phyloP scores from a whole-genome alignment of 1,284 basidiomycete species.

The Apiotrichum gracile region DNA sequence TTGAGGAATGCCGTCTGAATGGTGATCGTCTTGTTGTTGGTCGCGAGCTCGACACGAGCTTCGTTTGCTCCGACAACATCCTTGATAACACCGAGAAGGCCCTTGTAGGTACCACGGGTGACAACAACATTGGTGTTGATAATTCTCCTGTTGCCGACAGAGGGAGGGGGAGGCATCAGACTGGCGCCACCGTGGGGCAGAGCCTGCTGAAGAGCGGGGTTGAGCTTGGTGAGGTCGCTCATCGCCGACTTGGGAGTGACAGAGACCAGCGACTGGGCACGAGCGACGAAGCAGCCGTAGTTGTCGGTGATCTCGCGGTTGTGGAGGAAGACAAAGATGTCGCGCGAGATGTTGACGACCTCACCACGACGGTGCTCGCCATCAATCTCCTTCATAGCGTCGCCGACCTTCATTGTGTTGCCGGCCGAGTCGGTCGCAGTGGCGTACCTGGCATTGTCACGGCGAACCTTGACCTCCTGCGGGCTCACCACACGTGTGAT shows the following conservation, averaged over 20 bases:
- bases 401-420: conserved; percentile 63
- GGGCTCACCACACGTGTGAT: conserved; percentile 83
- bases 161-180: conserved; percentile 51
- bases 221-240: conserved; percentile 90
- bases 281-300: conserved; percentile 79
- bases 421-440: conserved; percentile 88
- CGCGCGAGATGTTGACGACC: conserved; percentile 91
- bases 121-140: conserved; percentile 77
- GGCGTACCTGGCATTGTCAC: conserved; percentile 67
- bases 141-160: conserved; percentile 64
- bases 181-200: conserved; percentile 48
- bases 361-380: conserved; percentile 88
- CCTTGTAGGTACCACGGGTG: conserved; percentile 84
- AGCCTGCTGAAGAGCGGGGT: conserved; percentile 61
- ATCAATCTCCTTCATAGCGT: conserved; percentile 89
- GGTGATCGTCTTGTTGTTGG: conserved; percentile 83
- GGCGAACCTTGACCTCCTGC: conserved; percentile 87
- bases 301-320: conserved; percentile 88
- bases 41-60: conserved; percentile 85
- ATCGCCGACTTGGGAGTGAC: conserved; percentile 69
- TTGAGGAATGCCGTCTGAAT: conserved; percentile 75
- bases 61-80: conserved; percentile 77
- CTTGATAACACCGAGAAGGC: conserved; percentile 86
- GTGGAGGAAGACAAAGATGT: conserved; percentile 88
- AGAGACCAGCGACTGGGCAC: conserved; percentile 69